Conservation (phyloP, 2,329 filamentous ascomycete species). For the Raffaelea ambrosiae region DNA sequence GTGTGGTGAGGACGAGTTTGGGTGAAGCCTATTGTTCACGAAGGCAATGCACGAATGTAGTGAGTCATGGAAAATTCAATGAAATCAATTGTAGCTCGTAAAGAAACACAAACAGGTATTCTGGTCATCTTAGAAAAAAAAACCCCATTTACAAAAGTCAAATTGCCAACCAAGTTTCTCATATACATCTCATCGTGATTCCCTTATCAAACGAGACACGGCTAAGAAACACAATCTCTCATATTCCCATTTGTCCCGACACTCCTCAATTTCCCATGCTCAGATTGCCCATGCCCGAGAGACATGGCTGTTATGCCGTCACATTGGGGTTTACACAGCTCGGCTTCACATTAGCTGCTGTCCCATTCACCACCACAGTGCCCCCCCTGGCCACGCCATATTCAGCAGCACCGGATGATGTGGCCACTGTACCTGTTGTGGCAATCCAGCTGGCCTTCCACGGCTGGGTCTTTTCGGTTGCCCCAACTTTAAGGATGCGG, state of each 20-base stretch:
- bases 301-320: not conserved
- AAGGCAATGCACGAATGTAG: not conserved
- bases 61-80: too few species aligned
- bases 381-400: constrained; percentile 5
- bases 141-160: not conserved
- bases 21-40: too few species aligned
- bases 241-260: not conserved
- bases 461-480: constrained; percentile 3
- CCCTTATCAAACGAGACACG: too few species aligned
- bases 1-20: constrained; percentile 12
- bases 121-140: not conserved
- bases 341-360: constrained; percentile 8
- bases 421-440: too few species aligned
- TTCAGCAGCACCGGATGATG: too few species aligned
- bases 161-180: too few species aligned
- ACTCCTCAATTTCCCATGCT: not conserved
- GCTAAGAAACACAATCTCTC: too few species aligned
- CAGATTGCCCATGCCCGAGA: not conserved
- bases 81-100: not conserved
- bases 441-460: constrained; percentile 7
- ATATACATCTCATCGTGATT: too few species aligned
- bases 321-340: not conserved
- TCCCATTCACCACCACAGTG: constrained; percentile 7
- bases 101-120: too few species aligned
- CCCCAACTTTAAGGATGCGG: constrained; percentile 2